Evolutionary conservation across 2,329 filamentous ascomycete genomes (phyloP), one percentile per base, ranked within the genome.

Genomic region (Pleomassaria siparia): DNA sequence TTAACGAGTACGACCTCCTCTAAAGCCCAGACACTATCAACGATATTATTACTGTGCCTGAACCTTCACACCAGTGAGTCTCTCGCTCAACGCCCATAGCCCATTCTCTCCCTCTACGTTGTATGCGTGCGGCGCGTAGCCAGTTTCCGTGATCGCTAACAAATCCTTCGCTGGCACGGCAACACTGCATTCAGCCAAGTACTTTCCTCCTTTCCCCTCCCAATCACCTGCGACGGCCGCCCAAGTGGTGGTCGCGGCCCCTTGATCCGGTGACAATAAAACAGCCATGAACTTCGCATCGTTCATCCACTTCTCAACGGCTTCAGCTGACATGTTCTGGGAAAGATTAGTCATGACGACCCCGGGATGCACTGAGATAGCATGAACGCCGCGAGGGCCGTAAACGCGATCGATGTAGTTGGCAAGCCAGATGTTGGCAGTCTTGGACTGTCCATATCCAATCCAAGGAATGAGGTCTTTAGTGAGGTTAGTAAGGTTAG

Each of bases 401-500:
- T 77, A 80, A 1, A 70, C 71, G 1, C 77, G 69, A 26, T 81
- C 76, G 22, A 81, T 68, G 43, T 79, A 71, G 49, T 77, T 80
- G 5, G 78, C 74, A 46, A 77, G 72, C 55, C 74, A 79, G 18
- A 80, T 70, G 41, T 76, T 78, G 5, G 78, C 77, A 0, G 73
- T 69, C 55, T 82, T 83, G 33, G 72, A 71, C 47, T 79, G 74
- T 0, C 66, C 74, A 50, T 81, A 83, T 2, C 73, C 69, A 1
- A 47, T 33, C 29, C 29, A 32, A n/a, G 9, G n/a, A 15, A 11
- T 32, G 29, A 11, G 15, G 29, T 15, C 29, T n/a, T 32, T 32
- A n/a, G n/a, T 32, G 7, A 32, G 29, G n/a, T 32, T 32, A n/a
- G 15, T n/a, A 32, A n/a, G n/a, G n/a, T n/a, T n/a, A n/a, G n/a